These are phyloP conservation scores for Themeda triandra DNA, from an alignment of 176 grass and related monocot species.

Conservation along the genomic window DNA sequence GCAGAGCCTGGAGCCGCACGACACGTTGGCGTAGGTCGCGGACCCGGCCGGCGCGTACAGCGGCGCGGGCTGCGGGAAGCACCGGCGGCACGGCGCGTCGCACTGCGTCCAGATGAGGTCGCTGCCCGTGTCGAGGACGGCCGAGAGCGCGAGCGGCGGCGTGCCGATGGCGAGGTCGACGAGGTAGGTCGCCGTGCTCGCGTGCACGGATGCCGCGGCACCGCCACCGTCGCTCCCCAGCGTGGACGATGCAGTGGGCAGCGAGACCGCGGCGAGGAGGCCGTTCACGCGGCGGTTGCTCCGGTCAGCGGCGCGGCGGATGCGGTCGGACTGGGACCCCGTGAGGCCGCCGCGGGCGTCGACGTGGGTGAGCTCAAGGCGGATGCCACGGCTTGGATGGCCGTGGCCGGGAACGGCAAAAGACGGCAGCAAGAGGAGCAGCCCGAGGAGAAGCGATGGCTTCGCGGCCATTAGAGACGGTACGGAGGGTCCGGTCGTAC, in stretches of 20 bases:
- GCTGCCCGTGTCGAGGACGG: too few relatives aligned
- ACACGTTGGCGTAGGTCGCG: background rate
- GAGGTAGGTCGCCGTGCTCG: too few relatives aligned
- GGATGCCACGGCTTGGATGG: slow-evolving; percentile 6
- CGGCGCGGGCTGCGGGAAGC: too few relatives aligned
- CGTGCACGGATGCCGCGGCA: too few relatives aligned
- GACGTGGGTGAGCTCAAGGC: slow-evolving; percentile 39
- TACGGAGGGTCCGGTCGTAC: background rate
- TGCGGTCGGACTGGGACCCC: slow-evolving; percentile 18
- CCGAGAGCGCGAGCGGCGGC: too few relatives aligned
- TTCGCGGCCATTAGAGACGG: background rate
- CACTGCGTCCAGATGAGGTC: too few relatives aligned
- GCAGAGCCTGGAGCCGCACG: slow-evolving; percentile 41
- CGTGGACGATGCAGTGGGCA: too few relatives aligned
- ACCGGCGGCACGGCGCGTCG: too few relatives aligned
- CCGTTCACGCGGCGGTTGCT: background rate
- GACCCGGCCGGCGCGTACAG: too few relatives aligned
- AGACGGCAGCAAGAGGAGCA: slow-evolving; percentile 3
- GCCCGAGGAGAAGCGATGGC: slow-evolving; percentile 19
- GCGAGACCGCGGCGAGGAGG: too few relatives aligned
- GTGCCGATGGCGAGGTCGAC: too few relatives aligned
- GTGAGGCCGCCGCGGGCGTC: slow-evolving; percentile 28
- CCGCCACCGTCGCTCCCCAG: too few relatives aligned
- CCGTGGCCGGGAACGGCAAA: background rate
- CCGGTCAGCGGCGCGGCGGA: slow-evolving; percentile 43